A percentile compares a stretch with the other conserved stretches of the same genome.
Conservation (phyloP, 805 yeast genomes). For the Zygotorulaspora chibaensis region DNA sequence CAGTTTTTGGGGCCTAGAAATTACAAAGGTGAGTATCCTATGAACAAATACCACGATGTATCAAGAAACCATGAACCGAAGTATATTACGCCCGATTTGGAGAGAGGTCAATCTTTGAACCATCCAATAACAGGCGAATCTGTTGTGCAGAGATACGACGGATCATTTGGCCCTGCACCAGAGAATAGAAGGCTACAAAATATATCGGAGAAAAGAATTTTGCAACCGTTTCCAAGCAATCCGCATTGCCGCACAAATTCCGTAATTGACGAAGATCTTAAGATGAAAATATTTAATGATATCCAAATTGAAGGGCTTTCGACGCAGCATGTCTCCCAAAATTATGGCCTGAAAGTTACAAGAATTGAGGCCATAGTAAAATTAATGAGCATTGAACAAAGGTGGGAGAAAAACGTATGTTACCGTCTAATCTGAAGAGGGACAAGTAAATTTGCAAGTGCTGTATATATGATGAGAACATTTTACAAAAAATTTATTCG, state of each 20-base stretch:
- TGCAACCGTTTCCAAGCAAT: slow-evolving; percentile 83
- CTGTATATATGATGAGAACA: slow-evolving; percentile 43
- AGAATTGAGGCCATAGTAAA: slow-evolving; percentile 85
- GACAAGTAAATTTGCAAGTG: neutral
- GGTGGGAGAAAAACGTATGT: slow-evolving; percentile 61
- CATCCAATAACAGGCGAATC: slow-evolving; percentile 35
- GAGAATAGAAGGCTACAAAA: slow-evolving; percentile 10
- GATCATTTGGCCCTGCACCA: slow-evolving; percentile 16
- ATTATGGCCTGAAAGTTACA: slow-evolving; percentile 74
- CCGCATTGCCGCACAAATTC: slow-evolving; percentile 62
- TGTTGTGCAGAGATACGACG: slow-evolving; percentile 23
- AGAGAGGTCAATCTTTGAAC: slow-evolving; percentile 38
- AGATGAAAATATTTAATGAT: slow-evolving; percentile 55
- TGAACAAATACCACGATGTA: slow-evolving; percentile 70
- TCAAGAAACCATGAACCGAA: slow-evolving; percentile 67
- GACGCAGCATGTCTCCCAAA: slow-evolving; percentile 70
- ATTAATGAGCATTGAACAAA: slow-evolving; percentile 60
- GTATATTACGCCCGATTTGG: slow-evolving; percentile 57
- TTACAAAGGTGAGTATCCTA: slow-evolving; percentile 72
- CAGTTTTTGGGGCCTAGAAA: slow-evolving; percentile 80
- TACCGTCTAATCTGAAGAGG: slow-evolving; percentile 5
- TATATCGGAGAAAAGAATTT: slow-evolving; percentile 19
- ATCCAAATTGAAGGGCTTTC: slow-evolving; percentile 49
- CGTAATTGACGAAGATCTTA: slow-evolving; percentile 54
- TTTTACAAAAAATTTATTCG: slow-evolving; percentile 41